A percentile compares a stretch with the other conserved stretches of the same genome.
Evolutionary conservation across 139 green algal genomes (phyloP).

Genomic region (Tetraselmis striata): DNA sequence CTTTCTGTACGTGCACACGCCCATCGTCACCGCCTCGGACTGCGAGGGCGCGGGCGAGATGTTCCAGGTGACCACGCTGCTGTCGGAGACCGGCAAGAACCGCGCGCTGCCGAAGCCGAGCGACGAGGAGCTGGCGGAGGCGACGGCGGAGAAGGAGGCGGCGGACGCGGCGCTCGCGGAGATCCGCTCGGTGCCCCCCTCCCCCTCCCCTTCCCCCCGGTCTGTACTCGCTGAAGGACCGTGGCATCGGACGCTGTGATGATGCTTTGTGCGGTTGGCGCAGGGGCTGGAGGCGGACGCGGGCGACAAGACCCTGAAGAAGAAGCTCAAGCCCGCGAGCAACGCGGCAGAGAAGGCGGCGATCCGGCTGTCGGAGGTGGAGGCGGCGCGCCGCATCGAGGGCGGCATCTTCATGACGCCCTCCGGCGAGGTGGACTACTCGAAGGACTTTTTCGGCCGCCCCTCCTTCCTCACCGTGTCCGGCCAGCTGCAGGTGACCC

Average conservation of each 20-base stretch:
- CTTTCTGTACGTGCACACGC: conserved; percentile 97
- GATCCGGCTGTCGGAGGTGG: conserved; percentile 47
- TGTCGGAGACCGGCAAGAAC: conserved; percentile 26
- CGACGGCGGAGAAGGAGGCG: conserved; percentile 59
- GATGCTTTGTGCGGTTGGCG: neutral
- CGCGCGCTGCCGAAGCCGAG: neutral
- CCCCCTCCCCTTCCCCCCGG: no score
- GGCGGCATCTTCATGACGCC: conserved; percentile 35
- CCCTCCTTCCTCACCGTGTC: conserved; percentile 91
- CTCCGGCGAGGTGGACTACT: conserved; percentile 74
- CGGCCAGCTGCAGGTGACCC: conserved; percentile 74
- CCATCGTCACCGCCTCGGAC: conserved; percentile 90
- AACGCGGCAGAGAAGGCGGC: conserved; percentile 42
- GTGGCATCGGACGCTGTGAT: no score
- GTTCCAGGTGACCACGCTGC: conserved; percentile 91
- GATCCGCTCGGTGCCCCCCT: neutral
- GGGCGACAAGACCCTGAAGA: conserved; percentile 9
- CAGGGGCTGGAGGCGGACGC: conserved; percentile 21
- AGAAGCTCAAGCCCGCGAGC: conserved; percentile 24
- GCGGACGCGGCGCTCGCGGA: conserved; percentile 34
- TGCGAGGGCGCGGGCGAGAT: conserved; percentile 98
- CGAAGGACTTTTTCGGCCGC: conserved; percentile 90
- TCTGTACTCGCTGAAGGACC: no score
- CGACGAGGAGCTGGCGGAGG: conserved; percentile 44
- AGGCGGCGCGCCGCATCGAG: conserved; percentile 34